These are phyloP conservation scores for Brasenia schreberi DNA, from an alignment of 164 flowering plant genomes.

Conservation along the genomic window DNA sequence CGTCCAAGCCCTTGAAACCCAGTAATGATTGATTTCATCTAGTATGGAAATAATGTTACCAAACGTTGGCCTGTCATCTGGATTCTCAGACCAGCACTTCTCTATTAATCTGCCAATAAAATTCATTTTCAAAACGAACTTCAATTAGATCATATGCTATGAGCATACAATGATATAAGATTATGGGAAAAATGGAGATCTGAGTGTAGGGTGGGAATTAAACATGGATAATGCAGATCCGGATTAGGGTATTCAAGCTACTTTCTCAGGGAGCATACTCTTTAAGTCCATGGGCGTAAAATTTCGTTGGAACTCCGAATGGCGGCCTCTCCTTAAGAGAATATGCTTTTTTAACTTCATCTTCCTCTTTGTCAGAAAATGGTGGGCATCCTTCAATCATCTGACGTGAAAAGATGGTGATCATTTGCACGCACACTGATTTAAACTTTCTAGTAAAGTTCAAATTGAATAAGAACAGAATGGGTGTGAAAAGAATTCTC, in stretches of 20 bases:
- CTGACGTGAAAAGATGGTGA: conserved; percentile 15
- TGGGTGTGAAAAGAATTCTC: background rate
- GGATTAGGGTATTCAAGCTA: background rate
- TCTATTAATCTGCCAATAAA: conserved; percentile 58
- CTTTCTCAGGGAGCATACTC: conserved; percentile 33
- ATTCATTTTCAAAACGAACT: background rate
- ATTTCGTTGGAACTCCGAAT: conserved; percentile 62
- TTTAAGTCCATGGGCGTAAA: conserved; percentile 69
- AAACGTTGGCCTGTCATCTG: conserved; percentile 72
- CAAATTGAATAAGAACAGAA: background rate
- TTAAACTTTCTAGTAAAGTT: background rate
- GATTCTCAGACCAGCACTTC: conserved; percentile 81
- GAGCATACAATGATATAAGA: no score
- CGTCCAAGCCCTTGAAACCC: conserved; percentile 66
- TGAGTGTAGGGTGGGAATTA: no score
- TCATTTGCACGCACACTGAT: background rate
- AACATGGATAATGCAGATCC: background rate
- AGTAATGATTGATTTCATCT: conserved; percentile 30
- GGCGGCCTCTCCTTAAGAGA: conserved; percentile 69
- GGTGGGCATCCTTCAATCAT: conserved; percentile 96
- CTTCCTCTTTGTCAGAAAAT: conserved; percentile 42
- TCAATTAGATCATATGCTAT: background rate
- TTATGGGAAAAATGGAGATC: background rate
- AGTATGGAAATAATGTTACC: conserved; percentile 52
- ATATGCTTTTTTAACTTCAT: conserved; percentile 57